phyloP scores from a whole-genome alignment of 164 flowering plant genomes.

The Vitis rotundifolia region DNA sequence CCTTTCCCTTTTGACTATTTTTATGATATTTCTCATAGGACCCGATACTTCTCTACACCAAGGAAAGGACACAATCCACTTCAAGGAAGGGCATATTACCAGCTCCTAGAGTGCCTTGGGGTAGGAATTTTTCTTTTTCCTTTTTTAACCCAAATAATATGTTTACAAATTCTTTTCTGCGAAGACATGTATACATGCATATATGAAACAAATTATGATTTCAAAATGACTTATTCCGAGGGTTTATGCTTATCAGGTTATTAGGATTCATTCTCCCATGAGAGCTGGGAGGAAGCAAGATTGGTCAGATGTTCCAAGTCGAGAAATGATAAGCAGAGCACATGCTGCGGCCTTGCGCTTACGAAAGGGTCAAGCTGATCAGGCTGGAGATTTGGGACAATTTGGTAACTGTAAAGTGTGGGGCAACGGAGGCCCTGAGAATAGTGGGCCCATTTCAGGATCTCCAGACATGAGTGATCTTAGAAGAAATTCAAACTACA shows the following conservation, averaged over 20 bases:
- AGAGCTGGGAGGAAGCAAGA: slow-evolving; percentile 73
- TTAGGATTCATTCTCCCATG: slow-evolving; percentile 98
- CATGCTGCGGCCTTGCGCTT: slow-evolving; percentile 78
- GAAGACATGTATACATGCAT: neutral
- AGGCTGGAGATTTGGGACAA: slow-evolving; percentile 52
- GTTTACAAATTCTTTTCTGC: neutral
- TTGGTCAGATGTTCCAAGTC: slow-evolving; percentile 88
- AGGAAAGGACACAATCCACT: slow-evolving; percentile 96
- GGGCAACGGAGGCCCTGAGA: slow-evolving; percentile 56
- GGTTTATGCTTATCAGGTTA: slow-evolving; percentile 51
- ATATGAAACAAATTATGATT: neutral
- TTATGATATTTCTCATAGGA: slow-evolving; percentile 46
- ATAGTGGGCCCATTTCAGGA: slow-evolving; percentile 70
- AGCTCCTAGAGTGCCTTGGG: slow-evolving; percentile 96
- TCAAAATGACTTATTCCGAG: neutral
- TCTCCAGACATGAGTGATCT: slow-evolving; percentile 83
- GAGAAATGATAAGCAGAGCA: slow-evolving; percentile 69
- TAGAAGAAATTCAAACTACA: slow-evolving; percentile 80
- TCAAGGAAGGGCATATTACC: slow-evolving; percentile 98
- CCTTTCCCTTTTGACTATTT: neutral
- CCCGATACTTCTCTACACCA: slow-evolving; percentile 90
- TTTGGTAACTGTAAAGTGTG: slow-evolving; percentile 93
- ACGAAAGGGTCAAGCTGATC: slow-evolving; percentile 57
- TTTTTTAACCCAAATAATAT: neutral
- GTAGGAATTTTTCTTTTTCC: slow-evolving; percentile 40